Conservation (phyloP, 352 stramenopile genomes). For the Phytopythium mirpurense region DNA sequence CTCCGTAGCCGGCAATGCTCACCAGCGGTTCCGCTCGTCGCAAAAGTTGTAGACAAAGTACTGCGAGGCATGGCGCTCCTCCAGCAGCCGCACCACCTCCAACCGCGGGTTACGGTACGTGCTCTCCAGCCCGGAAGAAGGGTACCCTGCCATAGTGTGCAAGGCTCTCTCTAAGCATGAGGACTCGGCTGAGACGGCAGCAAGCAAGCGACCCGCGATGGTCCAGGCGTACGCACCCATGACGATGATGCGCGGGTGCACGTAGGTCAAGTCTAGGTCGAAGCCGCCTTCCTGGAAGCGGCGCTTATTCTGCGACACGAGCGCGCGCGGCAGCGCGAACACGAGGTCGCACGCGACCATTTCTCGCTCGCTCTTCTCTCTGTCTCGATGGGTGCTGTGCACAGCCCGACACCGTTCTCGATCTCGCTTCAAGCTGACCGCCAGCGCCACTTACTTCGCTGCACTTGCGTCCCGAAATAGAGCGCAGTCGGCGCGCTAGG, state of each 20-base stretch:
- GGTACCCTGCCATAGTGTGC: conserved; percentile 30
- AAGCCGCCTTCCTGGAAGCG: conserved; percentile 55
- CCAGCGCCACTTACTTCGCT: too few species aligned
- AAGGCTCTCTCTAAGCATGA: too few species aligned
- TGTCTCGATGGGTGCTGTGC: too few species aligned
- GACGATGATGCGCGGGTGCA: conserved; percentile 70
- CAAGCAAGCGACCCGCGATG: too few species aligned
- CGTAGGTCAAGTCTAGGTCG: conserved; percentile 66
- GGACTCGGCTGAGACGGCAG: too few species aligned
- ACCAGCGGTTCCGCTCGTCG: conserved; percentile 46
- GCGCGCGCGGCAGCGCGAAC: conserved; percentile 43
- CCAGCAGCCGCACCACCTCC: conserved; percentile 51
- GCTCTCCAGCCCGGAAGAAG: conserved; percentile 45
- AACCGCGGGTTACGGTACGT: conserved; percentile 58
- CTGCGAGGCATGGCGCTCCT: conserved; percentile 33
- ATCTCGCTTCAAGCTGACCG: too few species aligned
- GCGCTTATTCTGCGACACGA: conserved; percentile 78
- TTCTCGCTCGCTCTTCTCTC: neutral
- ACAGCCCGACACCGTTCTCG: too few species aligned
- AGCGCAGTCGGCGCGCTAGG: too few species aligned
- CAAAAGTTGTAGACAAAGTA: conserved; percentile 84
- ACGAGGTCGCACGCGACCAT: conserved; percentile 33
- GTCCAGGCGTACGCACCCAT: conserved; percentile 56
- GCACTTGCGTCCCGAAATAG: too few species aligned
- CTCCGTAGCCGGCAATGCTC: too few species aligned